Evolutionary conservation across 192 early-diverging fungal genomes (phyloP).

Genomic region (Coemansia sp.): DNA sequence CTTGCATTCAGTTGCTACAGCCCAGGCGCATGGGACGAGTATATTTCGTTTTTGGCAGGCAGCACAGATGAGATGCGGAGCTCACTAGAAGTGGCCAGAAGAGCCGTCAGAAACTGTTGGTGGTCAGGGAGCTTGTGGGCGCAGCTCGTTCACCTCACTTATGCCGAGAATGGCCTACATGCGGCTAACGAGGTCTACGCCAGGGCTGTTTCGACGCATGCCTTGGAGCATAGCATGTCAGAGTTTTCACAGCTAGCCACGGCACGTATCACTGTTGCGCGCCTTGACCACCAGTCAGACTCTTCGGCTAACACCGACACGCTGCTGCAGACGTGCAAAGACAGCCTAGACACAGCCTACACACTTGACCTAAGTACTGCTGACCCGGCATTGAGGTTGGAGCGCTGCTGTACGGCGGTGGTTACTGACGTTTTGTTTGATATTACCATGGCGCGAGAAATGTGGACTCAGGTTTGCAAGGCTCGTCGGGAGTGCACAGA

Average conservation of each 20-base stretch:
- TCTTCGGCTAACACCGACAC: neutral
- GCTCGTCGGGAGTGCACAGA: conserved; percentile 29
- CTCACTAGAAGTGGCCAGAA: conserved; percentile 7
- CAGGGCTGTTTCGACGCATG: conserved; percentile 24
- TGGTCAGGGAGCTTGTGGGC: conserved; percentile 50
- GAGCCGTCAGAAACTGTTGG: conserved; percentile 32
- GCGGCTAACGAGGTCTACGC: conserved; percentile 15
- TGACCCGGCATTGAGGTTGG: conserved; percentile 25
- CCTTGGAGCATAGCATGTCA: conserved; percentile 38
- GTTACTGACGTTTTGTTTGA: neutral
- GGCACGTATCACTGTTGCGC: conserved; percentile 11
- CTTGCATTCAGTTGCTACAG: conserved; percentile 19
- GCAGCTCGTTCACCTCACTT: conserved; percentile 17
- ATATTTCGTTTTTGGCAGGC: conserved; percentile 15
- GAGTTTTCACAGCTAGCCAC: conserved; percentile 25
- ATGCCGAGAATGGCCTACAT: conserved; percentile 6
- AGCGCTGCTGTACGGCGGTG: conserved; percentile 26
- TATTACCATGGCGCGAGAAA: conserved; percentile 9
- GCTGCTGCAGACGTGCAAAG: conserved; percentile 18
- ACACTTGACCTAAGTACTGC: conserved; percentile 29
- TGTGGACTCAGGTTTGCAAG: conserved; percentile 43
- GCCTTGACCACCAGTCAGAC: conserved; percentile 1
- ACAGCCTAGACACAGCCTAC: conserved; percentile 20
- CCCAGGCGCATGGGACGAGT: conserved; percentile 33
- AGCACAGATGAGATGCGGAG: neutral